phyloP scores from a whole-genome alignment of 2,329 filamentous ascomycete species.

The Colletotrichum cereale region DNA sequence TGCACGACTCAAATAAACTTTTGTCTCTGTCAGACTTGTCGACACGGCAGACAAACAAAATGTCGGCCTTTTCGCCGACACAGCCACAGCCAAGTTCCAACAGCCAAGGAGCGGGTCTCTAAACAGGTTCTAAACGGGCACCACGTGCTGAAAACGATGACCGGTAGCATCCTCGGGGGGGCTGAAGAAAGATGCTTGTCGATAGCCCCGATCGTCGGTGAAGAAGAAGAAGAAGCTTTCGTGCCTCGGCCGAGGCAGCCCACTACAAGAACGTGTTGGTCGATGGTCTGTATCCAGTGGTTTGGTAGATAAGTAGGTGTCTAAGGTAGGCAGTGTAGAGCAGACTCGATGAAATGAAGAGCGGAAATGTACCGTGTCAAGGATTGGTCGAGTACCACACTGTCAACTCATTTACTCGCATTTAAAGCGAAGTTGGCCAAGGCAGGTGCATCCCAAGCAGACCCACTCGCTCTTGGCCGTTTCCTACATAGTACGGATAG shows the following conservation, averaged over 20 bases:
- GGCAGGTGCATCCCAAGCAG: not conserved
- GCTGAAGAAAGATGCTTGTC: slow-evolving; percentile 9
- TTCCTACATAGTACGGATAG: no score
- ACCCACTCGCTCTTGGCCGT: not conserved
- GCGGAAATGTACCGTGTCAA: not conserved
- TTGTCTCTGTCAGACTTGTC: slow-evolving; percentile 19
- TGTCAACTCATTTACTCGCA: not conserved
- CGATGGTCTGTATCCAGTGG: no score
- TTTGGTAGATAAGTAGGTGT: no score
- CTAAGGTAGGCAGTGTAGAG: no score
- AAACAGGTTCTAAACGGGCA: not conserved
- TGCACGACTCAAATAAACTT: not conserved
- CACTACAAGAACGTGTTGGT: no score
- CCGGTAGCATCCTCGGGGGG: not conserved
- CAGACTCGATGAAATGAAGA: not conserved
- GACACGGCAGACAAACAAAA: slow-evolving; percentile 12
- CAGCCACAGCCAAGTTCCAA: no score
- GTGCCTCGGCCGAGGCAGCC: not conserved
- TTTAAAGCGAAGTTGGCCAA: not conserved
- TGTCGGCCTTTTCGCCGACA: not conserved
- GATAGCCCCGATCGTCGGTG: not conserved
- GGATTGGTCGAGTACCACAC: not conserved
- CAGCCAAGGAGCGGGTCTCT: not conserved
- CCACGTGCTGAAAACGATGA: slow-evolving; percentile 17
- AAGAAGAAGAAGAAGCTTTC: not conserved